Percentiles rank a stretch among this genome's conserved stretches.
Evolutionary conservation across 176 grass and related monocot species (phyloP).

Genomic region (Eragrostis nindensis): DNA sequence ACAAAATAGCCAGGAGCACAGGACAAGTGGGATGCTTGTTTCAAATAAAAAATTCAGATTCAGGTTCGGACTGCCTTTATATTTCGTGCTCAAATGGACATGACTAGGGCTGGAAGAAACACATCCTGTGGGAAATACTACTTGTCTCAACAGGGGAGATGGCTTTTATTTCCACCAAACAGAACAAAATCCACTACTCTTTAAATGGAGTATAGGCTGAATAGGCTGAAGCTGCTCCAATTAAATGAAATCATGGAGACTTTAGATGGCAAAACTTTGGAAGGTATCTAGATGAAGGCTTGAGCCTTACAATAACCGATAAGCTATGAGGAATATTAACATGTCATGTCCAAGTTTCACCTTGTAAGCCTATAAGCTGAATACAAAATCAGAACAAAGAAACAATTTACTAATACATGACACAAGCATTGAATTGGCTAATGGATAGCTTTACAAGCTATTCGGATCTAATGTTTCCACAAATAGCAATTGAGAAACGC

Average conservation of each 20-base stretch:
- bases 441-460: background rate
- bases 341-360: background rate
- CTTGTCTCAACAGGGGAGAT: background rate
- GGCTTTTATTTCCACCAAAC: background rate
- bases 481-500: background rate
- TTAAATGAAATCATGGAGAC: background rate
- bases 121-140: background rate
- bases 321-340: background rate
- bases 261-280: background rate
- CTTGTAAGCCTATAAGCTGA: background rate
- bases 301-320: background rate
- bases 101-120: background rate
- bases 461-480: background rate
- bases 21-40: background rate
- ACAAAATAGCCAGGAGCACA: background rate
- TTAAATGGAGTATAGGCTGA: background rate
- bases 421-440: background rate
- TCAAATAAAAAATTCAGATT: too few species aligned
- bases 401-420: too few species aligned
- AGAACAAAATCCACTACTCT: constrained; percentile 8
- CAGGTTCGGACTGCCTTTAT: too few species aligned
- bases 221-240: background rate
- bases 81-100: background rate
- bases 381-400: background rate
- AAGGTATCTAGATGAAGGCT: background rate